Evolutionary conservation across 1,139 yeast genomes (phyloP).

Genomic region (Blastobotrys malaysiensis): DNA sequence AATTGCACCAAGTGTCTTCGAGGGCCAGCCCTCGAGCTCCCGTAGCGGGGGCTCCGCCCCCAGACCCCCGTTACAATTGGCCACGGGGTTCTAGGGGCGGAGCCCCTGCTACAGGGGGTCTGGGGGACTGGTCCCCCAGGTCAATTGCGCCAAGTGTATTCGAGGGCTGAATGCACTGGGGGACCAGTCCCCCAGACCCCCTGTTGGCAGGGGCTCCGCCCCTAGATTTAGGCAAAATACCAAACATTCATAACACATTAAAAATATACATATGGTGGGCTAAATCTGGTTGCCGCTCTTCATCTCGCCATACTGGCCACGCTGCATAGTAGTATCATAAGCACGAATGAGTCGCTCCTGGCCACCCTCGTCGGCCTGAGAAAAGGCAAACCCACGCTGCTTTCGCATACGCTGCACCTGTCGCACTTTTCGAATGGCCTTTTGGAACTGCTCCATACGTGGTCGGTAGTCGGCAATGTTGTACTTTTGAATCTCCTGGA

Average conservation of each 20-base stretch:
- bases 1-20: too few relatives aligned
- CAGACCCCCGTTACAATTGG: too few relatives aligned
- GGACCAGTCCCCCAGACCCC: too few relatives aligned
- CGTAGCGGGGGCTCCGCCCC: too few relatives aligned
- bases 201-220: too few relatives aligned
- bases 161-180: too few relatives aligned
- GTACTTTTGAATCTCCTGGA: conserved; percentile 94
- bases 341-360: conserved; percentile 88
- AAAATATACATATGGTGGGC: not conserved
- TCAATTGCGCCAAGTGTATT: too few relatives aligned
- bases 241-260: not conserved
- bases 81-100: too few relatives aligned
- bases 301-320: conserved; percentile 52
- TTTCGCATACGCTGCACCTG: conserved; percentile 98
- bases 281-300: conserved; percentile 17
- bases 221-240: too few relatives aligned
- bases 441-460: conserved; percentile 92
- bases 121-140: too few relatives aligned
- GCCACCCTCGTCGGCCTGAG: conserved; percentile 93
- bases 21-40: too few relatives aligned
- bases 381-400: conserved; percentile 97
- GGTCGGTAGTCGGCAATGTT: conserved; percentile 93
- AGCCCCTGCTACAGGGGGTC: too few relatives aligned
- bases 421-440: conserved; percentile 93
- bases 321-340: conserved; percentile 77